These are phyloP conservation scores for Sclerospora graminicola DNA, from an alignment of 352 stramenopile species.

Conservation along the genomic window DNA sequence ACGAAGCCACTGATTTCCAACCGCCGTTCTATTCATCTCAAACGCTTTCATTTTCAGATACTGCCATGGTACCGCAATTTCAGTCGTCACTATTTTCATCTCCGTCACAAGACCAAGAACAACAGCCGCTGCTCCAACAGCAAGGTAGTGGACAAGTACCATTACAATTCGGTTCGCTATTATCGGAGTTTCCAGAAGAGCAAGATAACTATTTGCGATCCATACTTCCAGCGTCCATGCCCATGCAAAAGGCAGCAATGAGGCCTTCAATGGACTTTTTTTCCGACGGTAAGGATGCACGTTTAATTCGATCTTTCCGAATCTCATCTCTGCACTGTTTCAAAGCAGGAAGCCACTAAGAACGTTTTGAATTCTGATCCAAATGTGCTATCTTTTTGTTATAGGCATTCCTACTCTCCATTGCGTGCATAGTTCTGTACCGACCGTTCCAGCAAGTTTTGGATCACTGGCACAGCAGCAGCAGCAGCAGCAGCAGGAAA, in stretches of 20 bases:
- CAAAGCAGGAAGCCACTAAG: no score
- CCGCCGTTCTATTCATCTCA: conserved; percentile 8
- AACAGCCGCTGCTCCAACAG: neutral
- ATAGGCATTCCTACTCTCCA: conserved; percentile 12
- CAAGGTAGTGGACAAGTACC: conserved; percentile 6
- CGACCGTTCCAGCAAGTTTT: conserved; percentile 15
- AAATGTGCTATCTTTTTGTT: neutral
- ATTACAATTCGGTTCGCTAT: conserved; percentile 7
- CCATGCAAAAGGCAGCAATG: neutral
- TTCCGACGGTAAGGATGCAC: conserved; percentile 10
- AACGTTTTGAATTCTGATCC: neutral
- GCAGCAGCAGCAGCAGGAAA: conserved; percentile 8
- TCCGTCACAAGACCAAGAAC: conserved; percentile 2
- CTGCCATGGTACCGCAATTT: neutral
- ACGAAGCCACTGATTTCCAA: conserved; percentile 21
- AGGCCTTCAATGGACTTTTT: conserved; percentile 12
- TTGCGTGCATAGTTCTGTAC: conserved; percentile 4
- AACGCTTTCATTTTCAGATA: conserved; percentile 2
- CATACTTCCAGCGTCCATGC: conserved; percentile 1
- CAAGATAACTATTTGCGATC: conserved; percentile 7
- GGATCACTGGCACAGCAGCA: conserved; percentile 6
- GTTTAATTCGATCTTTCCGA: neutral
- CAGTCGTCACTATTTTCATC: neutral
- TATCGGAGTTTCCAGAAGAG: conserved; percentile 5
- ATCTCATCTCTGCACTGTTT: neutral